phyloP scores from a whole-genome alignment of 805 yeast genomes.

The Yamadazyma philogaea region DNA sequence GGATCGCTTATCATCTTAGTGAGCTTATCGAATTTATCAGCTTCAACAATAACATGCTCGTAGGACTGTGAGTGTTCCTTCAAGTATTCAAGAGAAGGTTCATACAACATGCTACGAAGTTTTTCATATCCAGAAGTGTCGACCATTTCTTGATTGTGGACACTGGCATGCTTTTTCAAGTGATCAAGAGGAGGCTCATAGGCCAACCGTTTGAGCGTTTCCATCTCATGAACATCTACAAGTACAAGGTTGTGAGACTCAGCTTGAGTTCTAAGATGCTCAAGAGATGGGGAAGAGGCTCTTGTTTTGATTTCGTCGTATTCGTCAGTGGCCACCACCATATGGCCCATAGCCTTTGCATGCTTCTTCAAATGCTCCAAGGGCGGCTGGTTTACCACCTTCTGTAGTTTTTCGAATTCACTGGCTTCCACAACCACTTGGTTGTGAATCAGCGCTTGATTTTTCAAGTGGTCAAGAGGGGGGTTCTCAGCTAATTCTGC shows the following conservation, averaged over 20 bases:
- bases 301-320: conserved; percentile 28
- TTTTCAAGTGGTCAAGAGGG: conserved; percentile 10
- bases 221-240: conserved; percentile 12
- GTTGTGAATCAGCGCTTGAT: conserved; percentile 7
- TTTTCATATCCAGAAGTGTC: conserved; percentile 15
- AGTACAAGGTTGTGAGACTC: conserved; percentile 10
- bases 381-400: conserved; percentile 23
- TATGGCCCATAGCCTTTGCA: conserved; percentile 11
- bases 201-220: conserved; percentile 1
- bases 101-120: conserved; percentile 9
- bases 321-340: conserved; percentile 16
- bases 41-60: conserved; percentile 4
- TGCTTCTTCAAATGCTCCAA: conserved; percentile 20
- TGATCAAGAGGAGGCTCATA: conserved; percentile 26
- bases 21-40: conserved; percentile 1
- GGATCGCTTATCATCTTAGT: conserved; percentile 16
- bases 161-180: conserved; percentile 19
- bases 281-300: conserved; percentile 13
- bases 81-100: conserved; percentile 16
- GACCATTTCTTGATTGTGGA: conserved; percentile 12
- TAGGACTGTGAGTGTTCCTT: conserved; percentile 5
- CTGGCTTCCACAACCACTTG: conserved; percentile 2
- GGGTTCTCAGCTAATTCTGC: conserved; percentile 11
- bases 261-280: not conserved
- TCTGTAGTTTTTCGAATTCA: conserved; percentile 1